Base-by-base conservation (phyloP, 2,329 filamentous ascomycete species). In the Ophiostoma novo-ulmi region DNA sequence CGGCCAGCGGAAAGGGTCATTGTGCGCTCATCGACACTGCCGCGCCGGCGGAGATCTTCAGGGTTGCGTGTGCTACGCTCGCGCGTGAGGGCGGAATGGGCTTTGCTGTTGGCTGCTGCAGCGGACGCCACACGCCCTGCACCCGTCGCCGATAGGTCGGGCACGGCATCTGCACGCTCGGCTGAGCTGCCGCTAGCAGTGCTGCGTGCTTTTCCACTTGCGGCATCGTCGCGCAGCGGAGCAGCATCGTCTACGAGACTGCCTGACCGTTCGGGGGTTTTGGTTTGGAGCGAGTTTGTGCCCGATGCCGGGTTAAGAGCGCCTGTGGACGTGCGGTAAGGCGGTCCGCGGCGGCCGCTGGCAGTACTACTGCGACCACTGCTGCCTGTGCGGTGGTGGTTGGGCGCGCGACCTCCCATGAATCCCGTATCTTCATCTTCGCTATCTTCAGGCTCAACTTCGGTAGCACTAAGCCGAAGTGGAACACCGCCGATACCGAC, bases 401-500 rank as follows among this genome's bases (percentile, higher is more conserved):
- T 84, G 80, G 85, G 76, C 72, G 26, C 8, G 66, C 66, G 65
- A 11, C 20, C 44, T 48, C 44, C 65, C 39, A 44, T 48, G 22
- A 31, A 44, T 13, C 36, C 65, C 5, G n/a, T 81, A 61, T 90
- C 89, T 67, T 92, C 91, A 64, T 92, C 90, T 69, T 93, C 91
- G 77, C 89, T 92, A 75, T 94, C 92, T 74, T 90, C 93, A 74
- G 92, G 93, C 76, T 97, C 93, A 17, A 98, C 92, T 79, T 99
- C 95, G 68, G 92, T 96, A n/a, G 95, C 94, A 78, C 92, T 97
- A 73, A 99, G 84, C 63, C 95, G 89, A 80, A 97, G 88, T 1
- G 95, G 95, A 55, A 98, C 94, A 70, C 93, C 93, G 58, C 89
- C 87, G 0, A 90, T 87, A 58, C 87, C 88, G 58, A 88, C 91